Percentiles rank a stretch among this genome's conserved stretches.
Conservation (phyloP, 257 asterid genomes). For the Salvia hispanica region DNA sequence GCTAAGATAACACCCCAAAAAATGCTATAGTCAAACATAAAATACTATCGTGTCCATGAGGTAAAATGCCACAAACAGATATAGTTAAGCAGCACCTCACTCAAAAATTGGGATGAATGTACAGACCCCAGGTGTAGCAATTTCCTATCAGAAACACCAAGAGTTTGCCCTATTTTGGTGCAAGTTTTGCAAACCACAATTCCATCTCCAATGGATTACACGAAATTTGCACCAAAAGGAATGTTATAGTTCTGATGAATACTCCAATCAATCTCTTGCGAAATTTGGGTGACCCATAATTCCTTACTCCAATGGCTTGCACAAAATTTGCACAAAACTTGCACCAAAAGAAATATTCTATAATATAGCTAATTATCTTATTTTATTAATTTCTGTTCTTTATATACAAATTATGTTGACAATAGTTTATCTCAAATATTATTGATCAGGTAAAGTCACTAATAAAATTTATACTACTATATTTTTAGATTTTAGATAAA, state of each 20-base stretch:
- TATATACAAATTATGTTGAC: neutral
- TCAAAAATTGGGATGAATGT: slow-evolving; percentile 20
- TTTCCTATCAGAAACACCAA: slow-evolving; percentile 7
- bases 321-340: no score
- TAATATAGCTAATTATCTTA: neutral
- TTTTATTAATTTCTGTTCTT: neutral
- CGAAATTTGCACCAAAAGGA: neutral
- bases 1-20: neutral
- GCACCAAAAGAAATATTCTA: neutral
- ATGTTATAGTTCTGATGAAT: no score
- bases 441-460: neutral
- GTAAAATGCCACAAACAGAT: slow-evolving; percentile 19
- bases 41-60: neutral
- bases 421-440: neutral
- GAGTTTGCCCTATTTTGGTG: neutral
- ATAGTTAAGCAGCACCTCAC: slow-evolving; percentile 25
- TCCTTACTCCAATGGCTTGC: no score
- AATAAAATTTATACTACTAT: neutral
- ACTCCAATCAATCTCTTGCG: no score
- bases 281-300: no score
- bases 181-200: neutral
- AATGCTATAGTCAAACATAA: slow-evolving; percentile 13
- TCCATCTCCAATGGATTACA: neutral
- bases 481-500: no score
- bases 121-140: slow-evolving; percentile 14